Evolutionary conservation across 208 protist species (phyloP), one percentile per base, ranked within the genome.

Genomic region (Wallacemonas sp.): DNA sequence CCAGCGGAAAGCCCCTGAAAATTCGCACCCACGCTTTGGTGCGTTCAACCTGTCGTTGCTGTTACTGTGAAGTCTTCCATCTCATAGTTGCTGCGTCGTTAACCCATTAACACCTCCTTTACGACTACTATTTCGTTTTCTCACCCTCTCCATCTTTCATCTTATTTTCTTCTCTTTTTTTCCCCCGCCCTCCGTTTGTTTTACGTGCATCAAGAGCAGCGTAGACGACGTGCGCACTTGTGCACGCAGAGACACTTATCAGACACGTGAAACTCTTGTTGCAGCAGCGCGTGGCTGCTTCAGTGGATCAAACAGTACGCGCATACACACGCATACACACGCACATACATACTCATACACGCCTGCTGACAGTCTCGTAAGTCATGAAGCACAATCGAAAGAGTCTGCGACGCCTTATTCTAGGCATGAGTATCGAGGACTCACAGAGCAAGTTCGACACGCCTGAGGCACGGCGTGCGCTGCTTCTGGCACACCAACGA

Each of bases 391-490:
- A 48, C 1, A 79, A 65, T 20, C 65, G 38, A 73, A 67, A 45
- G 14, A 57, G 41, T 8, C 63, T 77, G 14, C 66, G 84, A 38
- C 84, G 90, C 38, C 72, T 95, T 22, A 89, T 95, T 50, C 72
- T 95, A 26, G 90, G 90, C 42, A 86, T 95, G 71, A 92, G 87
- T 45, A 82, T 95, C 65, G 90, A 95, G 55, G 90, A 95, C 45
- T 80, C 90, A n/a, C 79, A 91, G 29, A 92, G 87, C 65, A 95
- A 92, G 57, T 93, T 95, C 39, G 85, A 93, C 62, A 82, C 82
- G 14, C 77, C 81, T 3, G 83, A 93, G 68, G 86, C 86, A 10
- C 84, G 90, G 26, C 72, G 49, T 29, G 70, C 79, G n/a, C 70
- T 95, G 3, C 85, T 83, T 11, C 65, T 93, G 18, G 79, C 86